phyloP scores from a whole-genome alignment of 805 yeast genomes.

The Candida tallmaniae region DNA sequence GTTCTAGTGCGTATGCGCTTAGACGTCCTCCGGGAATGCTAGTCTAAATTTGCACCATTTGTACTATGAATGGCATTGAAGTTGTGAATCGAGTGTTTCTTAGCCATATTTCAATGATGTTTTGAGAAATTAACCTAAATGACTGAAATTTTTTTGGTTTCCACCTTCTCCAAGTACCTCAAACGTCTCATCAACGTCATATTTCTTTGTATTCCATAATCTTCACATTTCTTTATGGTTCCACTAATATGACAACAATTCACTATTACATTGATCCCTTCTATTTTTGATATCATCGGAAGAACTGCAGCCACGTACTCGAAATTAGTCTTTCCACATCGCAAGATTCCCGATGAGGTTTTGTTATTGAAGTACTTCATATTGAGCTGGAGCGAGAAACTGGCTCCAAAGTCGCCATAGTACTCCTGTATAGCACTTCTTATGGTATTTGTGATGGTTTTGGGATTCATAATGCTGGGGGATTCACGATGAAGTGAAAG shows the following conservation, averaged over 20 bases:
- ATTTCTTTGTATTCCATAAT: constrained; percentile 51
- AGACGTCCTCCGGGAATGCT: too few relatives aligned
- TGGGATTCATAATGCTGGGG: constrained; percentile 44
- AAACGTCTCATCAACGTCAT: constrained; percentile 26
- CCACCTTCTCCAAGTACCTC: not conserved
- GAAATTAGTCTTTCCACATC: constrained; percentile 66
- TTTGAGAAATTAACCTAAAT: too few relatives aligned
- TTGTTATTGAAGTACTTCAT: constrained; percentile 76
- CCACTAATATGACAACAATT: constrained; percentile 74
- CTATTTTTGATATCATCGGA: constrained; percentile 48
- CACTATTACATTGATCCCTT: constrained; percentile 47
- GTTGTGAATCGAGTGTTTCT: too few relatives aligned
- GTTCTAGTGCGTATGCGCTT: too few relatives aligned
- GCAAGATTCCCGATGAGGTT: constrained; percentile 79
- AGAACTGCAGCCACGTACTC: constrained; percentile 66
- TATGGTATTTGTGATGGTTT: constrained; percentile 49
- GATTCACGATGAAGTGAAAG: constrained; percentile 49
- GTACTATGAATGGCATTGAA: too few relatives aligned
- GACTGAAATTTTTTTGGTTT: too few relatives aligned
- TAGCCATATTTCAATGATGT: too few relatives aligned
- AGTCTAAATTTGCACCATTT: too few relatives aligned
- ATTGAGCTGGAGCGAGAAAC: constrained; percentile 56
- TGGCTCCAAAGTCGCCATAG: constrained; percentile 79
- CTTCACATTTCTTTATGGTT: constrained; percentile 80
- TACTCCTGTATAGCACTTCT: constrained; percentile 52